Base-by-base conservation (phyloP, 225 moss, liverwort and hornwort species). In the Polytrichum commune region DNA sequence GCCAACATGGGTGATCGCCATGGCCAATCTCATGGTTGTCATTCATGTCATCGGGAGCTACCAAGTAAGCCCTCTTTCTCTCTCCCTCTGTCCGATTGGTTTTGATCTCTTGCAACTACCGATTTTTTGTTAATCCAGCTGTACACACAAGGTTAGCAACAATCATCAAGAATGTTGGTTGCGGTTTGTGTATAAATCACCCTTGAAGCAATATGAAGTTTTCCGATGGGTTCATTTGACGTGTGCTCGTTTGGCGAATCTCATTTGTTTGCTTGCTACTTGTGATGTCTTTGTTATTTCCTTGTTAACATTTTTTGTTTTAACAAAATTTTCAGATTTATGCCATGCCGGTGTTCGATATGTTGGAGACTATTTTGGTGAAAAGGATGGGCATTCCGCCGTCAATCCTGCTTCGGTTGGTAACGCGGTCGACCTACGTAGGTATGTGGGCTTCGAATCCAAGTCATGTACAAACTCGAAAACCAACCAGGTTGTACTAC, bases 341-440 rank as follows among this genome's bases (percentile, higher is more conserved):
- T 19, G 90, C 90, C 33, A 90, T 90, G 88, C 88, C 90, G 5
- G 90, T 88, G 20, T 90, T 85, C 3, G 90, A 90, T 24, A 77
- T 88, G 90, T 1, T 90, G 57, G 90, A 90, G 76, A 81, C 76
- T 0, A 58, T 84, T 27, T 7, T 87, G 4, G 83, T 87, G 16
- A 83, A 76, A 3, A 68, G 69, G 3, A 54, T 81, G 16, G n/a
- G 20, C 1, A 9, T 81, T 5, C 1, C 5, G 4, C 81, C 87
- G 1, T 81, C 87, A 1, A 10, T 57, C 18, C 57, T 72, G 66
- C 87, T 87, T 54, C 83, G 87, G 32, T 54, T 87, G 27, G 8
- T 81, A 65, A 74, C 87, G 0, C 83, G 83, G 28, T 76, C 87
- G 2, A 8, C 24, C 0, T 87, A 87, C 29, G 83, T 87, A 1